phyloP scores from a whole-genome alignment of 2,329 filamentous ascomycete genomes.

The Aureobasidium zeae region DNA sequence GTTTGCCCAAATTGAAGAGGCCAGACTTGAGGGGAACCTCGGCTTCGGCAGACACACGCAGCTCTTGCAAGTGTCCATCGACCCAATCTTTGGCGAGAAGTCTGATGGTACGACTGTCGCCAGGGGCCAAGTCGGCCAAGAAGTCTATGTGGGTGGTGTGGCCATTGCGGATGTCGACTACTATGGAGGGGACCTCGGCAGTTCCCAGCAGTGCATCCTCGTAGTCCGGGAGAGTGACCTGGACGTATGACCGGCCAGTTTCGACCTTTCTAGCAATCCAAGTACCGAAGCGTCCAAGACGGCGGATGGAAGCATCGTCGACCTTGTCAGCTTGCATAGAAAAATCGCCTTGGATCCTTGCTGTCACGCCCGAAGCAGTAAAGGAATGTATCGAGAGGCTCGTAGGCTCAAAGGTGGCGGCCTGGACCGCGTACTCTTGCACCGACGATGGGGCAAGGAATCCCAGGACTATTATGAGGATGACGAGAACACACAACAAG shows the following conservation, averaged over 20 bases:
- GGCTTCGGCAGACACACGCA: slow-evolving; percentile 66
- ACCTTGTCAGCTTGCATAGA: slow-evolving; percentile 71
- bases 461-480: slow-evolving; percentile 64
- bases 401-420: slow-evolving; percentile 71
- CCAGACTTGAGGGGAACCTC: slow-evolving; percentile 69
- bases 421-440: slow-evolving; percentile 77
- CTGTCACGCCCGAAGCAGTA: slow-evolving; percentile 65
- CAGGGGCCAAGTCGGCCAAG: slow-evolving; percentile 64
- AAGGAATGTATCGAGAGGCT: slow-evolving; percentile 79
- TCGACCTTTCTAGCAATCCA: slow-evolving; percentile 71
- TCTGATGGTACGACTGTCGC: slow-evolving; percentile 66
- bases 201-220: slow-evolving; percentile 67
- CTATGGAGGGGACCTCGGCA: slow-evolving; percentile 64
- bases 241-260: slow-evolving; percentile 60
- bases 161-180: slow-evolving; percentile 67
- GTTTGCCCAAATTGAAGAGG: slow-evolving; percentile 66
- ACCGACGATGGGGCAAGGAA: slow-evolving; percentile 75
- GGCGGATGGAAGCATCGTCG: slow-evolving; percentile 57
- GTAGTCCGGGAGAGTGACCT: slow-evolving; percentile 77
- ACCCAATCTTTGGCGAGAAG: slow-evolving; percentile 82
- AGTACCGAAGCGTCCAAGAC: slow-evolving; percentile 67
- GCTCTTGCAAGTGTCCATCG: slow-evolving; percentile 60
- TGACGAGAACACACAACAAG: slow-evolving; percentile 51
- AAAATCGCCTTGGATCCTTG: slow-evolving; percentile 74
- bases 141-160: slow-evolving; percentile 71